Percentiles rank a stretch among this genome's conserved stretches.
phyloP scores from a whole-genome alignment of 169 alveolate species.

The Perkinsus marinus region DNA sequence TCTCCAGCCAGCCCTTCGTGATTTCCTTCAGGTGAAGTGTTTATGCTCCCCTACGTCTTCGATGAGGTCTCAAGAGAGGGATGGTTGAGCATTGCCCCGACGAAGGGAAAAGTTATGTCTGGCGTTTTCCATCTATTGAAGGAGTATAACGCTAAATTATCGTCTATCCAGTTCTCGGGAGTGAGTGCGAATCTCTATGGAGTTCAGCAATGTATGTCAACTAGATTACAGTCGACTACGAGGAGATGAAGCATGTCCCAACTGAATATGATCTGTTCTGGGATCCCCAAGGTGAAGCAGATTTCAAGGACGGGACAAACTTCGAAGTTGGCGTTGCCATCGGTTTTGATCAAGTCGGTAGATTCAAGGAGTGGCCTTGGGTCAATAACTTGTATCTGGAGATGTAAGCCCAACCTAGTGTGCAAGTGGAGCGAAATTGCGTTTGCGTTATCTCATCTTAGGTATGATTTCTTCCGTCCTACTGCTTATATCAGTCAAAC shows the following conservation, averaged over 20 bases:
- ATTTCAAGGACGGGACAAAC: background rate
- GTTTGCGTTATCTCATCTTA: background rate
- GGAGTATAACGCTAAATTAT: background rate
- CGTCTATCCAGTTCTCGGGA: background rate
- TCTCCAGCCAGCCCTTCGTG: background rate
- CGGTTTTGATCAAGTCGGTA: background rate
- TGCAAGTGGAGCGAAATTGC: no score
- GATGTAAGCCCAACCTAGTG: background rate
- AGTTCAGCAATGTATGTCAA: background rate
- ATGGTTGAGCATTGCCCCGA: background rate
- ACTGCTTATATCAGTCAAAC: background rate
- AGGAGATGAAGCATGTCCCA: background rate
- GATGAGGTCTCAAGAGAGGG: background rate
- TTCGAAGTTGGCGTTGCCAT: background rate
- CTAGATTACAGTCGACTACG: background rate
- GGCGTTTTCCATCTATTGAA: background rate
- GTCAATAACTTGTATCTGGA: background rate
- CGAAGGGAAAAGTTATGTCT: background rate
- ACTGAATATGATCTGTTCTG: background rate
- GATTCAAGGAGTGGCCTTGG: background rate
- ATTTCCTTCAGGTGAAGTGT: background rate
- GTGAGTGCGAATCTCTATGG: background rate
- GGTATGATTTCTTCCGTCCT: background rate
- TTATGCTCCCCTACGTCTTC: background rate
- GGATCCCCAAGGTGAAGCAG: background rate